These are phyloP conservation scores for Saturnispora hagleri DNA, from an alignment of 805 yeast genomes.

Conservation along the genomic window DNA sequence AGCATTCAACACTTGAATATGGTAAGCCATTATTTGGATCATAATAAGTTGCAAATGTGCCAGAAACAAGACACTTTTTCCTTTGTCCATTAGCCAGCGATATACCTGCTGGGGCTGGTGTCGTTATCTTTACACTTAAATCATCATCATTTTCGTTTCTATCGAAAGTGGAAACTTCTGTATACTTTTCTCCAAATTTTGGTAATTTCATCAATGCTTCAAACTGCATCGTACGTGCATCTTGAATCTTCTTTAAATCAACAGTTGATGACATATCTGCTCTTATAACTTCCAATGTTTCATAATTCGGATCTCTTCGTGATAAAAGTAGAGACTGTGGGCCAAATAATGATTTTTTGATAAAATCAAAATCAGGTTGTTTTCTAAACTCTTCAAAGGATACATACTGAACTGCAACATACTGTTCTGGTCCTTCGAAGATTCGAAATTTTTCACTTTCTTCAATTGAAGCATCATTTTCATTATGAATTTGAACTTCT, in stretches of 20 bases:
- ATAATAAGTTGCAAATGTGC: slow-evolving; percentile 69
- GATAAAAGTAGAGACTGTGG: slow-evolving; percentile 42
- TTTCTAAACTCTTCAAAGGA: slow-evolving; percentile 41
- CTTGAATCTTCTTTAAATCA: slow-evolving; percentile 19
- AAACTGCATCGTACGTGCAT: slow-evolving; percentile 26
- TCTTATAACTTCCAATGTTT: slow-evolving; percentile 28
- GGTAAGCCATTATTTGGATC: slow-evolving; percentile 88
- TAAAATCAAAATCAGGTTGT: slow-evolving; percentile 22
- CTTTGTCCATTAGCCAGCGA: slow-evolving; percentile 60
- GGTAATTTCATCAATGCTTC: slow-evolving; percentile 43
- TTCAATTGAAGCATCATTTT: slow-evolving; percentile 6
- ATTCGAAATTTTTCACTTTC: slow-evolving; percentile 9
- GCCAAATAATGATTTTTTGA: slow-evolving; percentile 49
- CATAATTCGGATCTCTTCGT: slow-evolving; percentile 45
- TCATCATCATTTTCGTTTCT: slow-evolving; percentile 36
- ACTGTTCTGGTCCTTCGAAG: slow-evolving; percentile 64
- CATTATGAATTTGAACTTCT: slow-evolving; percentile 13
- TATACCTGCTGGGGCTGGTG: slow-evolving; percentile 69
- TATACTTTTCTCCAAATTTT: slow-evolving; percentile 50
- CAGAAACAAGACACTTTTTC: slow-evolving; percentile 65
- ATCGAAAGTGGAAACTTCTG: slow-evolving; percentile 32
- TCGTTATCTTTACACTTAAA: slow-evolving; percentile 42
- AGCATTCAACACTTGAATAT: slow-evolving; percentile 76
- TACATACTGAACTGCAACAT: slow-evolving; percentile 45
- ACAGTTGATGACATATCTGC: slow-evolving; percentile 22